Evolutionary conservation across 805 yeast species (phyloP), one percentile per base, ranked within the genome.

Genomic region (Cyberlindnera meyerae): DNA sequence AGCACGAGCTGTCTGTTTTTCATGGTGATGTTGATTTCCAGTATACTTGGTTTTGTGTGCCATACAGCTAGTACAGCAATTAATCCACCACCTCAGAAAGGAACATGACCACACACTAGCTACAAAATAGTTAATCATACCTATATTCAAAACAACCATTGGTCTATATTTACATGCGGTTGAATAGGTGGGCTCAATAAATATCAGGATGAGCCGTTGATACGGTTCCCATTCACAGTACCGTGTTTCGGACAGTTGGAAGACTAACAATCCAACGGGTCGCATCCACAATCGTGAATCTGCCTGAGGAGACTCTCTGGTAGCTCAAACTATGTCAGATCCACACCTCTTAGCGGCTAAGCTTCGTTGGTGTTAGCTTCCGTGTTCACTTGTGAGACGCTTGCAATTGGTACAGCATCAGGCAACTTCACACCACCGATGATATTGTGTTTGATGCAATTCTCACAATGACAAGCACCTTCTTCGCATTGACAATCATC

Each of bases 371-470:
- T 20, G 22, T 20, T 20, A 8, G 9, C 9, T 7, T 20, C 22
- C 7, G 9, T 9, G 9, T 20, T 20, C 9, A 20, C 22, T 20
- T 20, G 22, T 9, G 22, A 20, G 22, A 20, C 22, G 9, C 22
- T 20, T 9, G 22, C 9, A 8, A 20, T 20, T 14, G 25, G 26
- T 11, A 30, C 41, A 3, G 48, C 51, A 32, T 51, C 53, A 6
- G 36, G 36, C 13, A 44, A 11, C 18, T 46, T 40, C 6, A 54
- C 36, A 5, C 58, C 58, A 14, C 51, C 45, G 1, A 39, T 16
- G 14, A 54, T 54, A 3, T 51, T 50, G 36, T 54, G 58, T 12
- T 43, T 36, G 5, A 34, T n/a, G 27, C 58, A 54, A 25, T 49
- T 48, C 9, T 15, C 42, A 28, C 20, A 38, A 11, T 26, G 15